phyloP scores from a whole-genome alignment of 495 filamentous ascomycete species.

The Durotheca rogersii region DNA sequence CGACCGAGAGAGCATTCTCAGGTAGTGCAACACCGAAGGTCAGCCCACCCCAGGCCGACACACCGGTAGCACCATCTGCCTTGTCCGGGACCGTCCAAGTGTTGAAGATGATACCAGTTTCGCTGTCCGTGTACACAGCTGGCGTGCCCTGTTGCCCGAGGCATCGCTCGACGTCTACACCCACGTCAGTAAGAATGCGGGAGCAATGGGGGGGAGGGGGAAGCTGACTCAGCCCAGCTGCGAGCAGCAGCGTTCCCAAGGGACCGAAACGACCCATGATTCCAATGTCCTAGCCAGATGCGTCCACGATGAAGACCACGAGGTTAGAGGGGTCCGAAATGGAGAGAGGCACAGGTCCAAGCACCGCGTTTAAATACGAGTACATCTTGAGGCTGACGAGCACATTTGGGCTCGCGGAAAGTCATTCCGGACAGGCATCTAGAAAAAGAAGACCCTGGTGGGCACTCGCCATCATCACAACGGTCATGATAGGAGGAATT shows the following conservation, averaged over 20 bases:
- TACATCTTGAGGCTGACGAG: slow-evolving; percentile 3
- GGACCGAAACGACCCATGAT: slow-evolving; percentile 25
- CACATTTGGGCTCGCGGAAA: slow-evolving; percentile 9
- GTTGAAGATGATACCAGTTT: slow-evolving; percentile 37
- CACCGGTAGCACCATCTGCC: slow-evolving; percentile 13
- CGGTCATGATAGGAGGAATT: slow-evolving; percentile 11
- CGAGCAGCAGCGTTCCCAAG: slow-evolving; percentile 23
- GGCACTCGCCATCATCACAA: not conserved
- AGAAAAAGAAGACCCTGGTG: slow-evolving; percentile 2
- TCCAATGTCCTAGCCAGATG: slow-evolving; percentile 1
- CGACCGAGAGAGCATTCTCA: slow-evolving; percentile 37
- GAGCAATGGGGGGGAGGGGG: not conserved
- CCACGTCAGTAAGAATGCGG: slow-evolving; percentile 14
- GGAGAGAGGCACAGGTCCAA: not conserved
- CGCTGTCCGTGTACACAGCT: slow-evolving; percentile 30
- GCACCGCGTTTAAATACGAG: slow-evolving; percentile 5
- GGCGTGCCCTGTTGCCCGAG: slow-evolving; percentile 25
- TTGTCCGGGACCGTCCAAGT: slow-evolving; percentile 33
- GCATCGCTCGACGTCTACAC: slow-evolving; percentile 29
- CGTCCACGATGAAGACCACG: not conserved
- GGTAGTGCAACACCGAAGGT: slow-evolving; percentile 54
- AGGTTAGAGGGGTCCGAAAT: no score
- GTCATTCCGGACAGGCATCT: slow-evolving; percentile 13
- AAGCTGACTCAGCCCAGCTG: slow-evolving; percentile 25
- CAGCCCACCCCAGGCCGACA: slow-evolving; percentile 37